A percentile compares a stretch with the other conserved stretches of the same genome.
These are phyloP conservation scores for Solanum pennellii DNA, from an alignment of 257 asterid species.

Conservation along the genomic window DNA sequence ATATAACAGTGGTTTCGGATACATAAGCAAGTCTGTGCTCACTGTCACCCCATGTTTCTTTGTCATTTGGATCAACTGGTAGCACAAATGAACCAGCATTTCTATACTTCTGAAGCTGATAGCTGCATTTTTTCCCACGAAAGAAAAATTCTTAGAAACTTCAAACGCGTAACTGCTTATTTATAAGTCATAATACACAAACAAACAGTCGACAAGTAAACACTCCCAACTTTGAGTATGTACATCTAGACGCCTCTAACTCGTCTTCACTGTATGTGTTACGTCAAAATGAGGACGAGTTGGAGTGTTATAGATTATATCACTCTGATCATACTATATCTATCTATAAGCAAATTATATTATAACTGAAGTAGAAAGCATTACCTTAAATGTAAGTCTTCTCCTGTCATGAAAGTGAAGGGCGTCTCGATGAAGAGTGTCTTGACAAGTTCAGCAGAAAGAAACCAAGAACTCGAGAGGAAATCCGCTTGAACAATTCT, in stretches of 20 bases:
- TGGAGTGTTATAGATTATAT: background rate
- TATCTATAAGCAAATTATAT: background rate
- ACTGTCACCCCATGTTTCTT: constrained; percentile 97
- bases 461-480: constrained; percentile 89
- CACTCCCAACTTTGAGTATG: background rate
- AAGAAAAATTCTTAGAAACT: background rate
- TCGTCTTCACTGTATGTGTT: background rate
- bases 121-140: constrained; percentile 32
- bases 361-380: background rate
- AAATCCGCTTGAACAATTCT: constrained; percentile 87
- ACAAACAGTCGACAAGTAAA: background rate
- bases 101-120: constrained; percentile 95
- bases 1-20: constrained; percentile 86
- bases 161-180: background rate
- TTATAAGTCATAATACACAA: background rate
- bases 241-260: background rate
- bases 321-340: background rate
- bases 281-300: background rate
- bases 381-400: constrained; percentile 93
- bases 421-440: constrained; percentile 84
- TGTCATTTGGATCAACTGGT: constrained; percentile 74
- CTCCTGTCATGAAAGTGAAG: constrained; percentile 84
- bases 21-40: constrained; percentile 88
- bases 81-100: constrained; percentile 76
- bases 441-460: constrained; percentile 76